A percentile compares a stretch with the other conserved stretches of the same genome.
These are phyloP conservation scores for Camelina neglecta DNA, from an alignment of 345 rosid species.

Conservation along the genomic window DNA sequence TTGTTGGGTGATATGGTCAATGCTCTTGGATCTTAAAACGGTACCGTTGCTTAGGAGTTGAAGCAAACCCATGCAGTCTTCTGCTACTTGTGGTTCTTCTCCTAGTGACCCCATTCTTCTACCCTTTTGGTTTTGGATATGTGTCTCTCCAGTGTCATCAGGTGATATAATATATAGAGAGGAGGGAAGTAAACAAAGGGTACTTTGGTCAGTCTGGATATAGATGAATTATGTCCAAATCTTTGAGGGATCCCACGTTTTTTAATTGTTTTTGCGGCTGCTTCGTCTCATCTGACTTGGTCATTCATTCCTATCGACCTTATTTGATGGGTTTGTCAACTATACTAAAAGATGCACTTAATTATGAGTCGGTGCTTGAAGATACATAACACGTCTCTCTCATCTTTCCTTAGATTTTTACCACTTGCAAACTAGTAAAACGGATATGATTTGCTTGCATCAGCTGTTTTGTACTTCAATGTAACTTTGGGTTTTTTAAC, in stretches of 20 bases:
- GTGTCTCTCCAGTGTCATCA: slow-evolving; percentile 9
- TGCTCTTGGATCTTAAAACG: slow-evolving; percentile 52
- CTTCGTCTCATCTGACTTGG: slow-evolving; percentile 22
- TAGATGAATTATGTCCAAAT: slow-evolving; percentile 21
- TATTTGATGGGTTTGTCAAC: slow-evolving; percentile 25
- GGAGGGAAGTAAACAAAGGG: slow-evolving; percentile 6
- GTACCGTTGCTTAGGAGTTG: slow-evolving; percentile 69
- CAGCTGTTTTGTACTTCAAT: slow-evolving; percentile 30
- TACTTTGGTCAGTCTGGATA: slow-evolving; percentile 10
- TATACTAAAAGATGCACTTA: background rate
- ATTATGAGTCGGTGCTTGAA: background rate
- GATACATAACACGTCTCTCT: slow-evolving; percentile 19
- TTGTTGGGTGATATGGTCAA: slow-evolving; percentile 45
- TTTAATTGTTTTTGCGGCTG: slow-evolving; percentile 38
- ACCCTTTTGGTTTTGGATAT: slow-evolving; percentile 6
- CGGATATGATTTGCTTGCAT: slow-evolving; percentile 22
- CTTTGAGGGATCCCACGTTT: slow-evolving; percentile 40
- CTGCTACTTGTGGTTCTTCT: slow-evolving; percentile 60
- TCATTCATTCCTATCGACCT: slow-evolving; percentile 28
- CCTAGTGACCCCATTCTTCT: slow-evolving; percentile 57
- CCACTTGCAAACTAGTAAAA: slow-evolving; percentile 22
- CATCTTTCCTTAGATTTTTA: slow-evolving; percentile 20
- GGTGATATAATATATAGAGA: slow-evolving; percentile 16
- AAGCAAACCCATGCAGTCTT: slow-evolving; percentile 72
- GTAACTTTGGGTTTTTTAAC: background rate